These are phyloP conservation scores for Boletus tomentosulus DNA, from an alignment of 768 basidiomycete genomes.

Conservation along the genomic window DNA sequence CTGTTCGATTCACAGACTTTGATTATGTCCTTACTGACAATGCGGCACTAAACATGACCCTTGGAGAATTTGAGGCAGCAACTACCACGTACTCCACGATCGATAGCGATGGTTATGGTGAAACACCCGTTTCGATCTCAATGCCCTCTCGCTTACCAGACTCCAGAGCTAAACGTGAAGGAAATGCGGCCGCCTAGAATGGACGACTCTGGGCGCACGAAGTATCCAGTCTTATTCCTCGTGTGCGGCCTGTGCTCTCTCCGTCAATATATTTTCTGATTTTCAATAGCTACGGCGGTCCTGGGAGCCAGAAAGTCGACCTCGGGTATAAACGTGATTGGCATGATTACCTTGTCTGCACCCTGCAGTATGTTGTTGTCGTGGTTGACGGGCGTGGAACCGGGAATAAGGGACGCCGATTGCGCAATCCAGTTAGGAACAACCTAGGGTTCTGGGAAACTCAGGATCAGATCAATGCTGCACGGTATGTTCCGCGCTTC, in stretches of 20 bases:
- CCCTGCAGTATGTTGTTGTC: conserved; percentile 80
- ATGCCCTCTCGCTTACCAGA: conserved; percentile 17
- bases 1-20: conserved; percentile 41
- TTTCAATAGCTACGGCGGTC: conserved; percentile 78
- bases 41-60: conserved; percentile 55
- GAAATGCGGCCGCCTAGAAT: conserved; percentile 90
- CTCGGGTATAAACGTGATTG: conserved; percentile 69
- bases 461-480: conserved; percentile 84
- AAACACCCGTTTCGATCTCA: conserved; percentile 13
- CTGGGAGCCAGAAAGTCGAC: conserved; percentile 75
- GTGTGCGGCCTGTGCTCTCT: conserved; percentile 45
- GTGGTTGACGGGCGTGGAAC: conserved; percentile 92
- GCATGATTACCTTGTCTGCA: conserved; percentile 82
- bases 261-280: background rate
- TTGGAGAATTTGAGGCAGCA: conserved; percentile 67
- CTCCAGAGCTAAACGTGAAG: conserved; percentile 78
- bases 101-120: conserved; percentile 78
- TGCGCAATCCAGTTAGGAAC: conserved; percentile 85
- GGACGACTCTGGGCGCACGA: conserved; percentile 92
- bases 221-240: conserved; percentile 90
- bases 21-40: conserved; percentile 71
- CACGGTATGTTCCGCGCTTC: conserved; percentile 47
- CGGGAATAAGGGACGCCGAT: conserved; percentile 78
- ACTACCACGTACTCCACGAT: conserved; percentile 69
- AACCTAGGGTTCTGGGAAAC: conserved; percentile 90